These are phyloP conservation scores for Leccinum incarnatum DNA, from an alignment of 768 basidiomycete genomes.

Conservation along the genomic window DNA sequence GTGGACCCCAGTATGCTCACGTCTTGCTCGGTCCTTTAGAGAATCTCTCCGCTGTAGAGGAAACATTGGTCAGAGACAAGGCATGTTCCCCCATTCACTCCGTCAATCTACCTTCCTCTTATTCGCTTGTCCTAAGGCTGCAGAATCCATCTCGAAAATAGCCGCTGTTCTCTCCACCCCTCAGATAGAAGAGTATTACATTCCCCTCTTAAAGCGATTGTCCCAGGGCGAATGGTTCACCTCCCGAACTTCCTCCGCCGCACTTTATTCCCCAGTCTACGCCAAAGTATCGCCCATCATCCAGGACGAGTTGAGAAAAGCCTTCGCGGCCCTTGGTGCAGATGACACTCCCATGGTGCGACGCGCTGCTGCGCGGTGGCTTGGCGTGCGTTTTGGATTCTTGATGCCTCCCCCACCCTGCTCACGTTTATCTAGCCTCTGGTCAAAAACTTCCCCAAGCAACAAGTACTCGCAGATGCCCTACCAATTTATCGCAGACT, in stretches of 20 bases:
- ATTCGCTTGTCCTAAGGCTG: constrained; percentile 56
- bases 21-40: constrained; percentile 88
- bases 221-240: constrained; percentile 99
- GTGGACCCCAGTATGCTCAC: constrained; percentile 85
- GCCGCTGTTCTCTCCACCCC: constrained; percentile 69
- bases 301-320: constrained; percentile 87
- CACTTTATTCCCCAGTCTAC: constrained; percentile 90
- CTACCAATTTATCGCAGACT: constrained; percentile 92
- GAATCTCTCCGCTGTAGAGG: constrained; percentile 94
- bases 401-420: not conserved
- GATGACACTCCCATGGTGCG: constrained; percentile 99
- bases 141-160: constrained; percentile 93
- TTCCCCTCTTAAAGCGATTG: constrained; percentile 87
- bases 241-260: constrained; percentile 92
- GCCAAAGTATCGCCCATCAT: constrained; percentile 65
- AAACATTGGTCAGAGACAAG: constrained; percentile 97
- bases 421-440: constrained; percentile 54
- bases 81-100: constrained; percentile 39
- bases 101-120: not conserved
- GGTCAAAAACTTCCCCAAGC: constrained; percentile 73
- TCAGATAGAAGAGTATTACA: constrained; percentile 87
- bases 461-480: constrained; percentile 81
- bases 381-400: constrained; percentile 67
- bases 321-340: constrained; percentile 74
- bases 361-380: constrained; percentile 92